Percentiles rank a stretch among this genome's conserved stretches.
phyloP scores from a whole-genome alignment of 2,329 filamentous ascomycete genomes.

The Colletotrichum sp. region DNA sequence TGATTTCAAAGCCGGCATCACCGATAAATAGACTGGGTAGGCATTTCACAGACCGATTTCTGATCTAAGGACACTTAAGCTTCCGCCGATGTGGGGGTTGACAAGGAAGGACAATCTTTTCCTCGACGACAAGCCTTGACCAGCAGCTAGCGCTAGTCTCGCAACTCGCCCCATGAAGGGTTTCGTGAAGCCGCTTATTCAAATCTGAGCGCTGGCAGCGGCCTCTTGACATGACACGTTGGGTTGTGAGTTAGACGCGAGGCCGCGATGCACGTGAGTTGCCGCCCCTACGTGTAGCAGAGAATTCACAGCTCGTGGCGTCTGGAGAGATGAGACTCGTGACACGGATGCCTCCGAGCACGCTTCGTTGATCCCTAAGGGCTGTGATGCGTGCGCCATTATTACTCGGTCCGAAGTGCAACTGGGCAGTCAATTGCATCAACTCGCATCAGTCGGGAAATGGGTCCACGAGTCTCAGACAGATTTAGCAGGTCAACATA shows the following conservation, averaged over 20 bases:
- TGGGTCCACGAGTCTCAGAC: not conserved
- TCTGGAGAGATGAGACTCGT: not conserved
- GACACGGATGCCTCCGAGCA: not conserved
- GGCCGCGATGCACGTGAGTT: not conserved
- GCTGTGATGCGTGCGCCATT: rapidly evolving
- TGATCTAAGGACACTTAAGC: not conserved
- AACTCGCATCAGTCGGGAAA: not conserved
- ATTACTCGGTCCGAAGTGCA: not conserved
- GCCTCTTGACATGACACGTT: not conserved
- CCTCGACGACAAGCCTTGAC: not conserved
- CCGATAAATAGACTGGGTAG: not conserved
- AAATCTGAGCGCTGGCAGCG: not conserved
- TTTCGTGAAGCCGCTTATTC: not conserved
- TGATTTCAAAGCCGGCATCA: not conserved
- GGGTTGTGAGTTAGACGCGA: not conserved
- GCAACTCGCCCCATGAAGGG: not conserved
- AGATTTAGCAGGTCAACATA: no score
- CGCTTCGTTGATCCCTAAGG: not conserved
- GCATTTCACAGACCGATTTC: not conserved
- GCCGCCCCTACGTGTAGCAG: no score
- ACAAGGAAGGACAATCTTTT: not conserved
- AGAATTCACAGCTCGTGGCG: not conserved
- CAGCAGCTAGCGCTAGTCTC: not conserved
- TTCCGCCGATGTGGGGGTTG: not conserved
- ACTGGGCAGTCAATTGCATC: not conserved